Percentiles rank a stretch among this genome's conserved stretches.
Evolutionary conservation across 2,329 filamentous ascomycete genomes (phyloP).

Genomic region (Nannizziopsis arthrosporioides): DNA sequence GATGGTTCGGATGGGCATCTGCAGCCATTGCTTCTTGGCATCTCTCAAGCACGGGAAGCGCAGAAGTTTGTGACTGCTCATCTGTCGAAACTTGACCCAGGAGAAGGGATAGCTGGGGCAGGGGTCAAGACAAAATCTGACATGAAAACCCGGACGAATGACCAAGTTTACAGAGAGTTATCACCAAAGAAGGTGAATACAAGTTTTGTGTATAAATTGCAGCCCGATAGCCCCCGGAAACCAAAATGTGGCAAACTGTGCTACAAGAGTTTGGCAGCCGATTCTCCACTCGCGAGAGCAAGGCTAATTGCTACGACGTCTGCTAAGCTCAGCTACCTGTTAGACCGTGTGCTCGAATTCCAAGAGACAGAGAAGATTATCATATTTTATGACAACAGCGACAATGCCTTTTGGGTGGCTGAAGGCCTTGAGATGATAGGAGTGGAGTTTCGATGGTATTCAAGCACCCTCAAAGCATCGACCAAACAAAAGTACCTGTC

Average conservation of each 20-base stretch:
- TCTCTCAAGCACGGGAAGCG: conserved; percentile 45
- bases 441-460: conserved; percentile 49
- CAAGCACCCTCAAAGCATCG: conserved; percentile 44
- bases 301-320: conserved; percentile 69
- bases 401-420: conserved; percentile 74
- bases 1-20: conserved; percentile 31
- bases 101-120: conserved; percentile 31
- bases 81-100: conserved; percentile 27
- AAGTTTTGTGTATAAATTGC: conserved; percentile 19
- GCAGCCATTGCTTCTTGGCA: conserved; percentile 45
- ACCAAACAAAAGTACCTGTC: conserved; percentile 64
- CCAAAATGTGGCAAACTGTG: conserved; percentile 19
- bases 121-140: conserved; percentile 30
- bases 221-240: conserved; percentile 20
- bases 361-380: conserved; percentile 71
- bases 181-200: conserved; percentile 10
- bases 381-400: conserved; percentile 83
- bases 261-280: conserved; percentile 20
- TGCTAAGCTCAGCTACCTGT: conserved; percentile 73
- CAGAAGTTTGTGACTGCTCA: conserved; percentile 42
- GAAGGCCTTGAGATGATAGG: conserved; percentile 64
- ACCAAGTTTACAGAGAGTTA: conserved; percentile 10
- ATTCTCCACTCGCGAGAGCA: conserved; percentile 48
- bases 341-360: conserved; percentile 58
- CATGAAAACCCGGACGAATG: conserved; percentile 17